Evolutionary conservation across 495 filamentous ascomycete genomes (phyloP), one percentile per base, ranked within the genome.

Genomic region (Tirmania nivea): DNA sequence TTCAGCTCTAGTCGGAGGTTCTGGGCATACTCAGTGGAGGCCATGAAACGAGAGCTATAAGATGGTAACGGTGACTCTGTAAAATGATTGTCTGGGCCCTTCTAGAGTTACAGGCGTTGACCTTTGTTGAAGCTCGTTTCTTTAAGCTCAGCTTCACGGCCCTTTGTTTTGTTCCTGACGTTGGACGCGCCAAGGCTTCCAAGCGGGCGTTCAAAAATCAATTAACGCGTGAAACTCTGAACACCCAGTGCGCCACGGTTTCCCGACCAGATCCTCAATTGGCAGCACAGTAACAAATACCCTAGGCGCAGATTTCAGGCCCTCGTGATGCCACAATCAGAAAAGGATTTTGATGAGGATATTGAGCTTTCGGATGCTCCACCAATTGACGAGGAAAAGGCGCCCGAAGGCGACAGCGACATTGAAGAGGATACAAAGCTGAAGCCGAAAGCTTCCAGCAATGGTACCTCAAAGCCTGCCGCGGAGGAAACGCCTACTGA

Each of bases 1-100:
- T 95, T 97, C 34, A 97, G 68, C 56, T 93, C 83, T 10, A 70
- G 69, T 4, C 85, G 79, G 20, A 94, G 66, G 34, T 4, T 45
- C 14, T 14, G 39, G 1, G 39, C 1, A 19, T 45, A 19, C 12
- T 14, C 14, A 4, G 1, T 14, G 17, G 8, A 45, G 39, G 39
- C 39, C 39, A 45, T 45, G 25, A 31, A 31, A 31, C 25, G 25
- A 31, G 25, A 7, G 25, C 25, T 31, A 31, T 7, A 31, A 3
- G 2, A 31, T 31, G 25, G 25, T 31, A 3, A 31, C 25, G 25
- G 2, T 31, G 25, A 31, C 25, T 31, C 25, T 31, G 25, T 31
- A 31, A 7, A 31, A 3, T 7, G 25, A 7, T 31, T 3, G n/a
- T n/a, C 25, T 3, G 25, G 2, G 2, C 25, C 25, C 7, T 31